Evolutionary conservation across 805 yeast species (phyloP).

Genomic region (Candida qinlingensis): DNA sequence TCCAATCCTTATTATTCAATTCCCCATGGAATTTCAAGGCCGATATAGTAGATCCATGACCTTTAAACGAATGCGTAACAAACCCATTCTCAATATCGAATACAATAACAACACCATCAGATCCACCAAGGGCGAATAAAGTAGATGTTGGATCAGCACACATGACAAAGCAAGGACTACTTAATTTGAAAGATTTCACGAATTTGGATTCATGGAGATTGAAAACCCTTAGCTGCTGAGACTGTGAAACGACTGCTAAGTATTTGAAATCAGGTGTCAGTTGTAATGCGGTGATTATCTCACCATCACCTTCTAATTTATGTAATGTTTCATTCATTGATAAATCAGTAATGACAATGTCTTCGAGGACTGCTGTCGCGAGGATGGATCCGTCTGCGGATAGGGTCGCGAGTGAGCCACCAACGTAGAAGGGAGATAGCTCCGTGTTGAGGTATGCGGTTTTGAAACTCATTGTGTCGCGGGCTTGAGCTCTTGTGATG

Average conservation of each 20-base stretch:
- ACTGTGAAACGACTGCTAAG: slow-evolving; percentile 73
- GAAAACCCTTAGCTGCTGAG: slow-evolving; percentile 73
- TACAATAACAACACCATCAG: slow-evolving; percentile 87
- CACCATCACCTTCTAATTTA: slow-evolving; percentile 75
- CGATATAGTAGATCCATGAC: slow-evolving; percentile 88
- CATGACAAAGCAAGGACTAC: slow-evolving; percentile 80
- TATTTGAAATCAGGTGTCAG: slow-evolving; percentile 71
- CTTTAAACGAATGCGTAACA: slow-evolving; percentile 84
- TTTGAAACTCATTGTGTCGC: slow-evolving; percentile 16
- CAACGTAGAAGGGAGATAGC: slow-evolving; percentile 80
- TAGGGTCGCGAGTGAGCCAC: slow-evolving; percentile 71
- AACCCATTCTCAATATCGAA: slow-evolving; percentile 89
- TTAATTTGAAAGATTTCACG: slow-evolving; percentile 48
- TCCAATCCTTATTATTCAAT: slow-evolving; percentile 66
- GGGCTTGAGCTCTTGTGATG: too few species aligned
- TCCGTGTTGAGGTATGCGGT: slow-evolving; percentile 31
- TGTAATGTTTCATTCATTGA: slow-evolving; percentile 51
- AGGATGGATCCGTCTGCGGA: slow-evolving; percentile 56
- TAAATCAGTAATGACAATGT: slow-evolving; percentile 64
- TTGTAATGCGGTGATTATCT: slow-evolving; percentile 71
- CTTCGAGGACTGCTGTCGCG: slow-evolving; percentile 80
- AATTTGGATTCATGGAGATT: slow-evolving; percentile 31
- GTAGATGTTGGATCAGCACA: slow-evolving; percentile 77
- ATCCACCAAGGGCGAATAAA: slow-evolving; percentile 87
- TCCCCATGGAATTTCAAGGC: slow-evolving; percentile 72